Evolutionary conservation across 495 filamentous ascomycete species (phyloP).

Genomic region (Entonaema liquescens): DNA sequence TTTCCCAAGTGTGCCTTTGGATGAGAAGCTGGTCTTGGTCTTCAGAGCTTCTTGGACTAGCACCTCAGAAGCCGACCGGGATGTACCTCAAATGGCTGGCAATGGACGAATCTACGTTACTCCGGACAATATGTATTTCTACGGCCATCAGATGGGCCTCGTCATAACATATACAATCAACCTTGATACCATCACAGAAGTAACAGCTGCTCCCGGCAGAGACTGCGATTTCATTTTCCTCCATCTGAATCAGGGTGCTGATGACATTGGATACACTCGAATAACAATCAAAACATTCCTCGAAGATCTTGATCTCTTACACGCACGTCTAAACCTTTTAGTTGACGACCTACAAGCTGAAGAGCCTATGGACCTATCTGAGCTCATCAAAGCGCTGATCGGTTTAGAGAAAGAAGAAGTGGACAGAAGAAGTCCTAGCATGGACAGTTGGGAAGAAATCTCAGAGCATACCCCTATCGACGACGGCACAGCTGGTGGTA

Average conservation of each 20-base stretch:
- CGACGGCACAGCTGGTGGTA: slow-evolving; percentile 56
- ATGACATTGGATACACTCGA: slow-evolving; percentile 69
- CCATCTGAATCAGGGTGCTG: slow-evolving; percentile 72
- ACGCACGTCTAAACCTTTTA: slow-evolving; percentile 82
- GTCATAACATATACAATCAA: slow-evolving; percentile 80
- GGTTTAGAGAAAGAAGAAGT: slow-evolving; percentile 70
- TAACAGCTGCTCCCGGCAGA: slow-evolving; percentile 86
- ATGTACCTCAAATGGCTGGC: slow-evolving; percentile 51
- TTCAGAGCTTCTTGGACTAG: slow-evolving; percentile 65
- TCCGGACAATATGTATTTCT: slow-evolving; percentile 87
- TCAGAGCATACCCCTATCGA: slow-evolving; percentile 70
- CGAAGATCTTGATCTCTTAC: slow-evolving; percentile 82
- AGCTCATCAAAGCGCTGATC: slow-evolving; percentile 57
- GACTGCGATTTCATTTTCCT: slow-evolving; percentile 95
- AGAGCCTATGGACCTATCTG: slow-evolving; percentile 63
- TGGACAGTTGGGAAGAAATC: slow-evolving; percentile 94
- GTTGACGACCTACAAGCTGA: slow-evolving; percentile 77
- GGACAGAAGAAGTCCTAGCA: slow-evolving; percentile 70
- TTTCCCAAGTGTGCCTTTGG: slow-evolving; percentile 78
- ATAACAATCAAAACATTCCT: slow-evolving; percentile 92
- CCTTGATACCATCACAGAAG: slow-evolving; percentile 80
- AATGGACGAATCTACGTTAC: slow-evolving; percentile 91
- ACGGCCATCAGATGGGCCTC: slow-evolving; percentile 92
- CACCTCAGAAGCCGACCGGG: slow-evolving; percentile 49
- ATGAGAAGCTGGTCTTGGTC: slow-evolving; percentile 80